Base-by-base conservation (phyloP, 225 moss, liverwort and hornwort species). In the Bryum argenteum region DNA sequence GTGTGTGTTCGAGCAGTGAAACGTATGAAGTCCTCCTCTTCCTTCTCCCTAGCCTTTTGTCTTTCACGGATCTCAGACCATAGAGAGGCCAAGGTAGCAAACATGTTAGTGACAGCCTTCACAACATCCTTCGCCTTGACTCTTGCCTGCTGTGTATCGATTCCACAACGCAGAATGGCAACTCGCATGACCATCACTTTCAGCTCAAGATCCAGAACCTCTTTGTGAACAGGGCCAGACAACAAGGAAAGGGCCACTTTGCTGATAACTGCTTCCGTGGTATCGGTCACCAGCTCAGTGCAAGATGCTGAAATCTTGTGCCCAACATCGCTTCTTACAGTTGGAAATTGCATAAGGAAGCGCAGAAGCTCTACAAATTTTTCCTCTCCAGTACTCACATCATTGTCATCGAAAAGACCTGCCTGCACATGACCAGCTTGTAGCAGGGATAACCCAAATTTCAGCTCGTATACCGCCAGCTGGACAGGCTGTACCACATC, bases 401-500 rank as follows among this genome's bases (percentile, higher is more conserved):
- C 84, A 63, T 43, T 66, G n/a, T 74, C 66, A 33, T 79, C 80
- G 76, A 87, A 80, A 24, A 82, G 83, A 28, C 63, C 79, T 19
- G 70, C 73, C 69, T 91, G 91, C 67, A 84, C 63, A 66, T 74
- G 45, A 18, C 84, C 91, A 63, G 88, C 79, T 75, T 92, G 68
- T 56, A 83, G 71, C 42, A 98, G 60, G 50, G 97, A 92, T 21
- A 98, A 75, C 24, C 97, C 97, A 65, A 94, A 92, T 59, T 89
- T 94, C 43, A 94, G 77, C 73, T 98, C 97, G 72, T 91, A 89
- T 1, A 92, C 88, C 26, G 89, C 90, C 18, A 90, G 78, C 80
- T 91, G 82, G 63, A 98, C 80, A 56, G 97, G 97, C 69, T 98
- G 97, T 22, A 90, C 89, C 53, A 94, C 86, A 68, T 98, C 97